These are phyloP conservation scores for Jaltomata sinuosa DNA, from an alignment of 257 asterid genomes.

Conservation along the genomic window DNA sequence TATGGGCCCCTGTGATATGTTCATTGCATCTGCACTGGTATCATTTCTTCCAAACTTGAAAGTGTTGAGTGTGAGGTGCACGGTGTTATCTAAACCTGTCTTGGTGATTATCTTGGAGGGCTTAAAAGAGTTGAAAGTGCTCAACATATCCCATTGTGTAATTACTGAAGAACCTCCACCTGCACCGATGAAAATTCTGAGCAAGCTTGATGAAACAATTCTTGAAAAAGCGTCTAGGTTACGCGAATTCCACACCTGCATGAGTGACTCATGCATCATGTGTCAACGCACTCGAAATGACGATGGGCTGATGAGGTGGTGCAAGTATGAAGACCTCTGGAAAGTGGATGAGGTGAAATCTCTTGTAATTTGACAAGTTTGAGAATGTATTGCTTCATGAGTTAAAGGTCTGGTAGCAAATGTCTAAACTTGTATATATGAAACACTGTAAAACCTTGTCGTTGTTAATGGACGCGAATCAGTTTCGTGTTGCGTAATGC, in stretches of 20 bases:
- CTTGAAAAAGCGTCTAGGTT: constrained; percentile 35
- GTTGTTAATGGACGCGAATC: too few relatives aligned
- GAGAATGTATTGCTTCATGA: background rate
- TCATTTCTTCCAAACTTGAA: constrained; percentile 45
- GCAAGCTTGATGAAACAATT: constrained; percentile 36
- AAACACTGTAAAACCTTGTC: too few relatives aligned
- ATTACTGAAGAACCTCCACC: constrained; percentile 38
- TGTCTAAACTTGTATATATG: background rate
- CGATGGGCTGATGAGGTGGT: constrained; percentile 77
- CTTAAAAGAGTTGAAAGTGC: constrained; percentile 50
- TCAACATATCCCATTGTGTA: constrained; percentile 73
- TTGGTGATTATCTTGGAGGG: constrained; percentile 45
- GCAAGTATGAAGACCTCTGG: constrained; percentile 76
- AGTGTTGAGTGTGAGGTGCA: constrained; percentile 66
- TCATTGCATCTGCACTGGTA: constrained; percentile 42
- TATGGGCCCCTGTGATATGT: constrained; percentile 55
- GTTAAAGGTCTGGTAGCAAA: background rate
- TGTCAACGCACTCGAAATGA: constrained; percentile 60
- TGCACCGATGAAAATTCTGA: constrained; percentile 24
- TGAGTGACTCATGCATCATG: constrained; percentile 44
- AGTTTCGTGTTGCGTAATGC: too few relatives aligned
- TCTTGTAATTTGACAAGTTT: constrained; percentile 37
- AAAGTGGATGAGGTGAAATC: constrained; percentile 65
- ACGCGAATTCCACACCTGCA: constrained; percentile 45
- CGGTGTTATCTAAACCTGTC: constrained; percentile 38